phyloP scores from a whole-genome alignment of 352 stramenopile genomes.

The Globisporangium solare region DNA sequence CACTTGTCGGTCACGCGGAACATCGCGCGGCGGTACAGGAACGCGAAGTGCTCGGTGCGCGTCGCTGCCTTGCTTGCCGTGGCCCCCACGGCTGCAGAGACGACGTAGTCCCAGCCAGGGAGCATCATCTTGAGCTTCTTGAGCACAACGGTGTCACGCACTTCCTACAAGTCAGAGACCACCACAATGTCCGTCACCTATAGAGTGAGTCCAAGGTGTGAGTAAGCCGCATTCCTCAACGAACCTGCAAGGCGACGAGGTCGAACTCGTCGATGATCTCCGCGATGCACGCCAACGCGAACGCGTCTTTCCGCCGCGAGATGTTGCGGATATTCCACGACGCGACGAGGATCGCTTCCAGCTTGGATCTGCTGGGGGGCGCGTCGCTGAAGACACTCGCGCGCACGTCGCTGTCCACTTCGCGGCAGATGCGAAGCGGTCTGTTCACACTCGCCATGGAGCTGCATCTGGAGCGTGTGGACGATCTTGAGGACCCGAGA shows the following conservation, averaged over 20 bases:
- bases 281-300: conserved; percentile 38
- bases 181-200: background rate
- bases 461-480: background rate
- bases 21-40: conserved; percentile 39
- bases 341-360: conserved; percentile 32
- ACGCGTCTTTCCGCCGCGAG: conserved; percentile 37
- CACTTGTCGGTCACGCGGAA: conserved; percentile 25
- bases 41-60: conserved; percentile 43
- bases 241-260: conserved; percentile 49
- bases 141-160: conserved; percentile 58
- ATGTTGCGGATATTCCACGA: conserved; percentile 80
- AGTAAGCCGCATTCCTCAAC: no score
- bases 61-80: background rate
- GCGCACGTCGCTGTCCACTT: conserved; percentile 32
- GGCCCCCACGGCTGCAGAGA: conserved; percentile 39
- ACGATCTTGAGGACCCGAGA: no score
- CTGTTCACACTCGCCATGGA: background rate
- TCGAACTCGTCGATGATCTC: conserved; percentile 56
- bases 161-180: conserved; percentile 23
- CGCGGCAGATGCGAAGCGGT: conserved; percentile 18
- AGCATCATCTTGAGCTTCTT: conserved; percentile 52
- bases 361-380: background rate
- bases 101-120: conserved; percentile 50
- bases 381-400: conserved; percentile 23
- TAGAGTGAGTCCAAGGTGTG: no score